Evolutionary conservation across 139 green algal genomes (phyloP).

Genomic region (Mychonastes homosphaera): DNA sequence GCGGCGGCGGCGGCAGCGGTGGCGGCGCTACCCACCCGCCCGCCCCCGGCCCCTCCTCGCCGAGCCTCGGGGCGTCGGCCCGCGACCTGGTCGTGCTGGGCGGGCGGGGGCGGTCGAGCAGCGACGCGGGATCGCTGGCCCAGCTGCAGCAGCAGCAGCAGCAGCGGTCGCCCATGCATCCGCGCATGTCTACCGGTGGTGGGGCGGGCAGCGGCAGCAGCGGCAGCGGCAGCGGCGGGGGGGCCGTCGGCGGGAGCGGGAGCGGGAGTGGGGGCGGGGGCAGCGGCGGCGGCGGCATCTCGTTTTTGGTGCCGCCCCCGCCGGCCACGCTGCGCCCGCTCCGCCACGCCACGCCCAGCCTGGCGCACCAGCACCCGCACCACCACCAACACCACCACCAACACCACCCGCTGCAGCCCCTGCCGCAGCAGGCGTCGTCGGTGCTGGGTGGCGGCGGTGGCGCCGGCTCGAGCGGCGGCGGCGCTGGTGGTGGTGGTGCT

Average conservation of each 20-base stretch:
- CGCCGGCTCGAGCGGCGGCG: no score
- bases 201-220: neutral
- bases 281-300: neutral
- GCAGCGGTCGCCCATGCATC: neutral
- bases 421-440: neutral
- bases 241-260: neutral
- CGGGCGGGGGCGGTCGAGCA: no score
- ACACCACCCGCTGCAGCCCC: slow-evolving; percentile 1
- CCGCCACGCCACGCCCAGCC: neutral
- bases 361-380: slow-evolving; percentile 6
- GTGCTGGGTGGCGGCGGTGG: neutral
- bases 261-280: slow-evolving; percentile 1
- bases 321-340: neutral
- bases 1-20: slow-evolving; percentile 3
- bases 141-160: slow-evolving; percentile 3
- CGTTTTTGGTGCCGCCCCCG: neutral
- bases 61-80: no score
- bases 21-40: neutral
- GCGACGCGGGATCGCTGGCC: neutral
- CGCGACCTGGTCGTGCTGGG: no score
- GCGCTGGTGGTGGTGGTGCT: no score
- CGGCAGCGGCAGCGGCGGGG: slow-evolving; percentile 1
- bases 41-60: no score
- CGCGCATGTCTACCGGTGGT: neutral
- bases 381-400: neutral